phyloP scores from a whole-genome alignment of 345 rosid species.

The Brassica nigra region DNA sequence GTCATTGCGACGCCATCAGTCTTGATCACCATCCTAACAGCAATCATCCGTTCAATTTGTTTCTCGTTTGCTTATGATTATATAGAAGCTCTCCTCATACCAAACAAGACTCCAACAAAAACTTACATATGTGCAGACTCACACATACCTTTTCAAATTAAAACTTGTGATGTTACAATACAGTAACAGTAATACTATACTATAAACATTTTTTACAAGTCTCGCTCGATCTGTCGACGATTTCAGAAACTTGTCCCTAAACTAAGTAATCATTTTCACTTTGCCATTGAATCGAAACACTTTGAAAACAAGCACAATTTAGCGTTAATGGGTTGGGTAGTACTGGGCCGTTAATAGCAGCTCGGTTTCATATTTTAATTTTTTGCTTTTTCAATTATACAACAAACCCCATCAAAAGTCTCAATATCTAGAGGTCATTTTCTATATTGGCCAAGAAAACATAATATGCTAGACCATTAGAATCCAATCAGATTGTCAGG shows the following conservation, averaged over 20 bases:
- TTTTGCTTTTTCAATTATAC: background rate
- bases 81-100: background rate
- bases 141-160: background rate
- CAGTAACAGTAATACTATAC: background rate
- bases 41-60: background rate
- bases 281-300: background rate
- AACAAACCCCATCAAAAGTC: background rate
- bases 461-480: background rate
- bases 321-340: background rate
- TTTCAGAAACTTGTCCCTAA: too few relatives aligned
- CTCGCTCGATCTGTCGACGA: too few relatives aligned
- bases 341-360: background rate
- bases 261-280: background rate
- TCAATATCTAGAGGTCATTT: background rate
- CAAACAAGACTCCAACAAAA: background rate
- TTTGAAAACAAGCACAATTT: background rate
- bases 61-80: background rate
- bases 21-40: background rate
- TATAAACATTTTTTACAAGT: too few relatives aligned
- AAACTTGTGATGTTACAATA: too few relatives aligned
- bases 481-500: background rate
- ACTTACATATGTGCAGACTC: background rate
- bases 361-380: background rate
- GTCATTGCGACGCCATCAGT: background rate
- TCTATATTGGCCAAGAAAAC: background rate